Percentiles rank a stretch among this genome's conserved stretches.
phyloP scores from a whole-genome alignment of 768 basidiomycete species.

The Trametes gibbosa region DNA sequence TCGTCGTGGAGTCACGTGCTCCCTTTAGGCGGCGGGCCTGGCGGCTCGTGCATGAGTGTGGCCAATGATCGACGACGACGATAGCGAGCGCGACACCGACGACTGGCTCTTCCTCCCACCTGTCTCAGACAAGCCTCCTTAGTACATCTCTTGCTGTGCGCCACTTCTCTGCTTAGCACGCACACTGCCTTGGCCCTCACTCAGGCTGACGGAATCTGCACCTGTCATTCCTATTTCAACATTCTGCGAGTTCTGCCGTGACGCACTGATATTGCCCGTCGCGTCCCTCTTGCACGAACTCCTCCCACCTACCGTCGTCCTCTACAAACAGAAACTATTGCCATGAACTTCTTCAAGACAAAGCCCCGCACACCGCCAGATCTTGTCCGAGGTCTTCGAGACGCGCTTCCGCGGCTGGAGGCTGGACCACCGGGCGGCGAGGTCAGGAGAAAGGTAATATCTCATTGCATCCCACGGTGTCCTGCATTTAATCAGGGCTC shows the following conservation, averaged over 20 bases:
- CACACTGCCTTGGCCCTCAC: background rate
- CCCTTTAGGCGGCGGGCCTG: background rate
- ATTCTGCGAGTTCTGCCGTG: slow-evolving; percentile 23
- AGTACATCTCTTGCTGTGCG: background rate
- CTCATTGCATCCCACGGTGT: background rate
- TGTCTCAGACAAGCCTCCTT: background rate
- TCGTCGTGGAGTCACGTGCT: no score
- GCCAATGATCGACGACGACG: slow-evolving; percentile 13
- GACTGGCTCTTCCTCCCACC: background rate
- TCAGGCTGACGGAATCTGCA: slow-evolving; percentile 7
- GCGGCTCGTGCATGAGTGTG: background rate
- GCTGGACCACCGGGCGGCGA: slow-evolving; percentile 71
- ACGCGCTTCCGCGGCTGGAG: slow-evolving; percentile 78
- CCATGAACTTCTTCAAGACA: slow-evolving; percentile 96
- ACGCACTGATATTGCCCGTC: slow-evolving; percentile 14
- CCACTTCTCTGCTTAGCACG: background rate
- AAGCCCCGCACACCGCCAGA: slow-evolving; percentile 87
- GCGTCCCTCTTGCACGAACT: background rate
- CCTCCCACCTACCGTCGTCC: background rate
- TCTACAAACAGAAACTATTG: background rate
- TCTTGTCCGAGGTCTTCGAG: slow-evolving; percentile 76
- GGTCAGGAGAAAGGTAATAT: slow-evolving; percentile 71
- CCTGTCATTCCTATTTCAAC: slow-evolving; percentile 19
- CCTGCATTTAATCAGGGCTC: slow-evolving; percentile 1
- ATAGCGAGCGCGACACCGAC: slow-evolving; percentile 5